phyloP scores from a whole-genome alignment of 2,329 filamentous ascomycete species.

The Zymoseptoria tritici region DNA sequence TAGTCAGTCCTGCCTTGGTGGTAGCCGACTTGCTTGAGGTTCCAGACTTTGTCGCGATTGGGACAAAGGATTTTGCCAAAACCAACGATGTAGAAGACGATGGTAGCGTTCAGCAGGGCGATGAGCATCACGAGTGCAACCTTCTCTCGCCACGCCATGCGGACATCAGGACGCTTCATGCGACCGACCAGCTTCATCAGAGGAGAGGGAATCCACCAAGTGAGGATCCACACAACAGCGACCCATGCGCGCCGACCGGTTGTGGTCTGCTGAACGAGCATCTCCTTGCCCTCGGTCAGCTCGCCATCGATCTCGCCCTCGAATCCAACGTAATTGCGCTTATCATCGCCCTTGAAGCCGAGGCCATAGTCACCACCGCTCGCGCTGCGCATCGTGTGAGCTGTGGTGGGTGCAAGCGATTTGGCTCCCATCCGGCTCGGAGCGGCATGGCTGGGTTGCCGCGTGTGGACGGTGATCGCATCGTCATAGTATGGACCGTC shows the following conservation, averaged over 20 bases:
- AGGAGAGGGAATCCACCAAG: constrained; percentile 91
- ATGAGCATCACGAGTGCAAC: constrained; percentile 76
- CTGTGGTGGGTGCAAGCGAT: constrained; percentile 50
- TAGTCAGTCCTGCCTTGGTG: constrained; percentile 71
- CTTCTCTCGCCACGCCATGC: constrained; percentile 97
- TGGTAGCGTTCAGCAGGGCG: constrained; percentile 65
- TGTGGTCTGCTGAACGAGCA: constrained; percentile 62
- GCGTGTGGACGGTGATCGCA: constrained; percentile 61
- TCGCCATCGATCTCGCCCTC: constrained; percentile 73
- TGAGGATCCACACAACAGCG: constrained; percentile 71
- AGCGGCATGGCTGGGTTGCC: constrained; percentile 39
- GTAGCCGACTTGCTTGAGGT: constrained; percentile 56
- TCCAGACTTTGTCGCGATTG: constrained; percentile 87
- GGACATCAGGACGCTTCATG: constrained; percentile 95
- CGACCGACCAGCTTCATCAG: constrained; percentile 72
- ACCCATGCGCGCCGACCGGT: constrained; percentile 69
- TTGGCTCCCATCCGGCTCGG: constrained; percentile 34
- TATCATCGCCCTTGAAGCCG: constrained; percentile 74
- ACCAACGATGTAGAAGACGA: constrained; percentile 87
- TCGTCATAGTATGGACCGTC: constrained; percentile 37
- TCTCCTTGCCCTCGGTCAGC: constrained; percentile 65
- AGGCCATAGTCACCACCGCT: constrained; percentile 78
- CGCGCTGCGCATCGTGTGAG: constrained; percentile 46
- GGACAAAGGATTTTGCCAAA: constrained; percentile 85
- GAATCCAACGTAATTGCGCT: constrained; percentile 60